Evolutionary conservation across 179 eudicot genomes (phyloP).

Genomic region (Carnegiea gigantea): DNA sequence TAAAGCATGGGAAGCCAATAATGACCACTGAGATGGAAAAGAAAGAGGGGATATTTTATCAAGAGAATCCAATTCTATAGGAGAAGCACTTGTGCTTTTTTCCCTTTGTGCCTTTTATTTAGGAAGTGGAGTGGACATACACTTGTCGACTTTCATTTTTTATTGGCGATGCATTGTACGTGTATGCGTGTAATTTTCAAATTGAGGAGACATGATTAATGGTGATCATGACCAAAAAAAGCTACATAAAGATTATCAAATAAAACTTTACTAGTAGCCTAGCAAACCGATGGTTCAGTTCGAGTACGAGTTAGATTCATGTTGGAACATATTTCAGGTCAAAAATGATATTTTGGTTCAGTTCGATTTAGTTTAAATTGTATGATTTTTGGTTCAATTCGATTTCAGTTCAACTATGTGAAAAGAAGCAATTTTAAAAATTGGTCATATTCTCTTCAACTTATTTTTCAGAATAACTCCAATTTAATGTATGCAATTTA

Average conservation of each 20-base stretch:
- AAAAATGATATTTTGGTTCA: too few relatives aligned
- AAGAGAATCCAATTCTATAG: background rate
- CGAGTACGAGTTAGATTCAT: too few relatives aligned
- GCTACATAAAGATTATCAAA: background rate
- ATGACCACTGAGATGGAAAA: background rate
- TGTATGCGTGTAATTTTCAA: background rate
- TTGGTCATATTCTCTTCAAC: too few relatives aligned
- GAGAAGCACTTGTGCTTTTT: background rate
- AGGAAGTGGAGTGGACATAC: background rate
- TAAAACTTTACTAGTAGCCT: too few relatives aligned
- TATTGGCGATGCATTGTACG: background rate
- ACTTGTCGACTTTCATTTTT: background rate
- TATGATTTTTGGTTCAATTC: too few relatives aligned
- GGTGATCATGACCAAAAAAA: background rate
- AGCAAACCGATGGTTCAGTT: too few relatives aligned
- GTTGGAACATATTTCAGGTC: too few relatives aligned
- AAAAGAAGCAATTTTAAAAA: too few relatives aligned
- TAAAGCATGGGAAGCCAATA: conserved; percentile 2
- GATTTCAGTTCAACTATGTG: too few relatives aligned
- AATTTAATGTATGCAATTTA: too few relatives aligned
- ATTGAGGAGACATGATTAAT: background rate
- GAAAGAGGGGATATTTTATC: background rate
- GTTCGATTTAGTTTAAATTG: too few relatives aligned
- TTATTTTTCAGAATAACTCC: too few relatives aligned
- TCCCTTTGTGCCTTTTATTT: background rate